Evolutionary conservation across 331 rosid genomes (phyloP).

Genomic region (Quercus phellos): DNA sequence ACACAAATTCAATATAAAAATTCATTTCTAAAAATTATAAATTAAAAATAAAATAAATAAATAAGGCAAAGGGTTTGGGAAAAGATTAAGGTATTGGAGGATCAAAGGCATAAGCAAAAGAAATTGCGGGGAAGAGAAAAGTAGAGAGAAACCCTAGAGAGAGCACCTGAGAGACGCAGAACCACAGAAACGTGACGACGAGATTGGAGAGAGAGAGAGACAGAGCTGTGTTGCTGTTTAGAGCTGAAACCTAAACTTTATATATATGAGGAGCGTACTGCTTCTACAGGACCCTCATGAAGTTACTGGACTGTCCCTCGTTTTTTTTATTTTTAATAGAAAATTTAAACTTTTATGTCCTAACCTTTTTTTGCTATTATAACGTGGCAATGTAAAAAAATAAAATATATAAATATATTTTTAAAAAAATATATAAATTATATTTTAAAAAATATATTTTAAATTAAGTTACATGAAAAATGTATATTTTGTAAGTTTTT

Average conservation of each 20-base stretch:
- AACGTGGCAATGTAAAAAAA: too few relatives aligned
- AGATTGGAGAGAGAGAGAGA: conserved; percentile 17
- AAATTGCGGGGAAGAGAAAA: background rate
- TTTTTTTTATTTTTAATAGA: background rate
- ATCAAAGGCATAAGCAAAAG: background rate
- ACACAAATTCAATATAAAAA: background rate
- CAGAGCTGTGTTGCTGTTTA: background rate
- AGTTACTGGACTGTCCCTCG: conserved; percentile 39
- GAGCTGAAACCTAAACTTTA: conserved; percentile 26
- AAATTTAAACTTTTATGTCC: too few relatives aligned
- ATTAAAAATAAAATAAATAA: too few relatives aligned
- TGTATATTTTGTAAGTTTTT: too few relatives aligned
- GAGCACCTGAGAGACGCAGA: conserved; percentile 49
- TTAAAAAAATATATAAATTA: too few relatives aligned
- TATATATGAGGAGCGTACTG: conserved; percentile 11
- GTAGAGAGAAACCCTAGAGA: conserved; percentile 24
- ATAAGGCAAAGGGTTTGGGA: background rate
- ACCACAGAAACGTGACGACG: conserved; percentile 37
- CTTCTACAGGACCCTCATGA: conserved; percentile 3
- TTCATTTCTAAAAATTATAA: background rate
- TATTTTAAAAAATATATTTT: too few relatives aligned
- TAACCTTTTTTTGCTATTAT: too few relatives aligned
- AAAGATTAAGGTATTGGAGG: background rate
- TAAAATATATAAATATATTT: too few relatives aligned
- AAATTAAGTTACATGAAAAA: too few relatives aligned